Evolutionary conservation across 1,284 basidiomycete genomes (phyloP).

Genomic region (Cryptococcus jaspeensis): DNA sequence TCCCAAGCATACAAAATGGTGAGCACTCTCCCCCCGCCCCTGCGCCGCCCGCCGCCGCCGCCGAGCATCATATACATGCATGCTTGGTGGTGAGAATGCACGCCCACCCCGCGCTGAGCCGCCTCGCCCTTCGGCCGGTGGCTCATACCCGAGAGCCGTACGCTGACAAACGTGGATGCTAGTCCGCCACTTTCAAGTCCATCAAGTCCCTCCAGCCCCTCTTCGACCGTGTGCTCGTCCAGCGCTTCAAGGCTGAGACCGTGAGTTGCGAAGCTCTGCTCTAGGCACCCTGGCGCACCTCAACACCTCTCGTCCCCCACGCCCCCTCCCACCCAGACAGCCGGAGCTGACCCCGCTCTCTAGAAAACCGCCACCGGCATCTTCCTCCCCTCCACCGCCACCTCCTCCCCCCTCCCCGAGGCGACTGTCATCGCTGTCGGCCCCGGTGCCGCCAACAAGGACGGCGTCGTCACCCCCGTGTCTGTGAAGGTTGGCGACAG

Average conservation of each 20-base stretch:
- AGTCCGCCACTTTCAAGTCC: constrained; percentile 76
- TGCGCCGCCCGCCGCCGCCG: neutral
- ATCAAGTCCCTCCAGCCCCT: constrained; percentile 90
- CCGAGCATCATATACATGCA: neutral
- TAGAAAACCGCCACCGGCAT: constrained; percentile 94
- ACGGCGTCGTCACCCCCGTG: constrained; percentile 75
- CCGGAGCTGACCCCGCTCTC: neutral
- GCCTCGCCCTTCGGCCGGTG: no score
- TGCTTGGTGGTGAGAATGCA: neutral
- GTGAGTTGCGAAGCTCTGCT: constrained; percentile 57
- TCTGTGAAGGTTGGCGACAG: constrained; percentile 85
- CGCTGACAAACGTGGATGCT: neutral
- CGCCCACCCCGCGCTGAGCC: neutral
- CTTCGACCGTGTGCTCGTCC: constrained; percentile 93
- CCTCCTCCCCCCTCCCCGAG: constrained; percentile 82
- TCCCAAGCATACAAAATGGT: neutral
- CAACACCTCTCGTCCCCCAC: neutral
- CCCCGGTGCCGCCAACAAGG: constrained; percentile 84
- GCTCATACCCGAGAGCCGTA: no score
- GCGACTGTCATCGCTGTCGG: constrained; percentile 95
- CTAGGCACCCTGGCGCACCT: neutral
- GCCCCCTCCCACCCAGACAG: neutral
- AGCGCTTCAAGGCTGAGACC: constrained; percentile 91
- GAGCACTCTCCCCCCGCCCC: neutral
- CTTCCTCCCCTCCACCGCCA: constrained; percentile 87